phyloP scores from a whole-genome alignment of 148 eudicot species.

The Vaccinium myrtillus region DNA sequence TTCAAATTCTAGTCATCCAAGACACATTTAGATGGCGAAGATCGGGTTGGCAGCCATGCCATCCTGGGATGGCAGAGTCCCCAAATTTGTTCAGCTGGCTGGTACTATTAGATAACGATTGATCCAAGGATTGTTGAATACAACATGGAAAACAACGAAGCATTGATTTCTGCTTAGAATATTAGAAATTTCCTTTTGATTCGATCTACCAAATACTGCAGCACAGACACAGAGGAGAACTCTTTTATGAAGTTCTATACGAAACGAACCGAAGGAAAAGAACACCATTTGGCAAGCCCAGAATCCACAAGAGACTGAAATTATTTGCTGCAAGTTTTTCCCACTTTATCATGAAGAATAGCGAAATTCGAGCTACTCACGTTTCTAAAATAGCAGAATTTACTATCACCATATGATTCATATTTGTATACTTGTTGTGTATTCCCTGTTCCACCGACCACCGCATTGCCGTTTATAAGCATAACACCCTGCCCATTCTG shows the following conservation, averaged over 20 bases:
- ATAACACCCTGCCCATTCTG: slow-evolving; percentile 56
- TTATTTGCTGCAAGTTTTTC: slow-evolving; percentile 34
- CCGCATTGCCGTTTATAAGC: slow-evolving; percentile 55
- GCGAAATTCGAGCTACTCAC: slow-evolving; percentile 70
- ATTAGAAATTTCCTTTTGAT: too few relatives aligned
- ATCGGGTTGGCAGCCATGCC: too few relatives aligned
- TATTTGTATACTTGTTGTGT: slow-evolving; percentile 55
- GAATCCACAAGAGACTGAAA: neutral
- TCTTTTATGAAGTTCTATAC: neutral
- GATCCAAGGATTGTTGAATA: neutral
- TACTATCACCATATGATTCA: slow-evolving; percentile 10
- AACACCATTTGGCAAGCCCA: slow-evolving; percentile 12
- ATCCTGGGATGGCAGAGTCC: too few relatives aligned
- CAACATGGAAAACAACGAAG: neutral
- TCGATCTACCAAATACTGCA: too few relatives aligned
- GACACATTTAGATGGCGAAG: too few relatives aligned
- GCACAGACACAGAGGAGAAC: neutral
- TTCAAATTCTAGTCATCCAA: too few relatives aligned
- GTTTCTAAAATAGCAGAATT: slow-evolving; percentile 60
- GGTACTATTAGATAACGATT: neutral
- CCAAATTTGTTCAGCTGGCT: too few relatives aligned
- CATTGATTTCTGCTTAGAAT: too few relatives aligned
- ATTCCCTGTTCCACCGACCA: slow-evolving; percentile 53
- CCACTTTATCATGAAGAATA: slow-evolving; percentile 51
- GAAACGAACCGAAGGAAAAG: neutral